phyloP scores from a whole-genome alignment of 208 protist species.

The Leishmania amazonensis region DNA sequence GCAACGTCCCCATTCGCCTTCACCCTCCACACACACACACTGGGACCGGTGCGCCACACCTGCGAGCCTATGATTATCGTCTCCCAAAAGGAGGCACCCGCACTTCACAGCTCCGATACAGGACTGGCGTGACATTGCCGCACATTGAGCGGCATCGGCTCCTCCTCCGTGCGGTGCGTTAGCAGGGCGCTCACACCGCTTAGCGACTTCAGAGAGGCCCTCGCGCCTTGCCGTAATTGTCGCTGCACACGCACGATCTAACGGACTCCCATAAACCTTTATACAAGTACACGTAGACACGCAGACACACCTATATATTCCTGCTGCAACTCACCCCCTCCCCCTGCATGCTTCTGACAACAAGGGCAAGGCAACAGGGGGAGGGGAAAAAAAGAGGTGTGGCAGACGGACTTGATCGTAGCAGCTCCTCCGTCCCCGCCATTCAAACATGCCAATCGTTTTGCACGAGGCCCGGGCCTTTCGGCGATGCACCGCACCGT shows the following conservation, averaged over 20 bases:
- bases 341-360: neutral
- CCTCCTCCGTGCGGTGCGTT: neutral
- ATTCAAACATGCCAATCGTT: conserved; percentile 24
- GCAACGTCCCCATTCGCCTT: neutral
- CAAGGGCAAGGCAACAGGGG: neutral
- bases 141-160: neutral
- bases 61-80: neutral
- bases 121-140: neutral
- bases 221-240: neutral
- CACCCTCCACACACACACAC: neutral
- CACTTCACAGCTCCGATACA: neutral
- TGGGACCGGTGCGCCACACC: neutral
- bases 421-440: neutral
- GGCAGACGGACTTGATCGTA: neutral
- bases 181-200: neutral
- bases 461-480: conserved; percentile 12
- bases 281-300: neutral
- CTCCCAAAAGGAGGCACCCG: neutral
- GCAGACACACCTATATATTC: neutral
- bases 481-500: conserved; percentile 17
- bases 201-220: neutral
- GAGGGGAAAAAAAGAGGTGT: neutral
- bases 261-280: neutral
- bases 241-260: neutral
- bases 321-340: neutral